phyloP scores from a whole-genome alignment of 352 stramenopile genomes.

The Plasmopara halstedii region DNA sequence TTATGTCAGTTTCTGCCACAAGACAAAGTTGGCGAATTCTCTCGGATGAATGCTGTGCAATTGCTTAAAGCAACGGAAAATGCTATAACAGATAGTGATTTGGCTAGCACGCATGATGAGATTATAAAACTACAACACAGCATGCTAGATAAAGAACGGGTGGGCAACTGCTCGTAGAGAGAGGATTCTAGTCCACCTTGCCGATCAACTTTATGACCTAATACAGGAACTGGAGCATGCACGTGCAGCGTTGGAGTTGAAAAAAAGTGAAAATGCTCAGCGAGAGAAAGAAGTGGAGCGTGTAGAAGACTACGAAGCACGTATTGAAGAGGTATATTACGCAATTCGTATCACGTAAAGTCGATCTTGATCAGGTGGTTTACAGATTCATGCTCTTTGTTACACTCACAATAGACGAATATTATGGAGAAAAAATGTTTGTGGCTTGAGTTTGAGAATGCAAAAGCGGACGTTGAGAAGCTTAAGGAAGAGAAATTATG shows the following conservation, averaged over 20 bases:
- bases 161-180: conserved; percentile 13
- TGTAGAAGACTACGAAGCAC: conserved; percentile 74
- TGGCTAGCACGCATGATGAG: conserved; percentile 63
- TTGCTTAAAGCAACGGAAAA: conserved; percentile 75
- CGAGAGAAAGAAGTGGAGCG: conserved; percentile 81
- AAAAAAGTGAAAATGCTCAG: conserved; percentile 76
- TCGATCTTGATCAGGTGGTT: too few relatives aligned
- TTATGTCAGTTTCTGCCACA: conserved; percentile 98
- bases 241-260: conserved; percentile 60
- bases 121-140: conserved; percentile 73
- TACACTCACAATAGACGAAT: conserved; percentile 45
- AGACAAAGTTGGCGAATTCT: conserved; percentile 91
- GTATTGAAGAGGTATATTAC: conserved; percentile 76
- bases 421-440: conserved; percentile 84
- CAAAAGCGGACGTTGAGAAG: conserved; percentile 56
- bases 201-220: neutral
- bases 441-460: conserved; percentile 80
- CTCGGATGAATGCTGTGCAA: conserved; percentile 73
- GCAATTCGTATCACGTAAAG: too few relatives aligned
- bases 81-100: conserved; percentile 63
- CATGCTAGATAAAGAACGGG: conserved; percentile 61
- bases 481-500: conserved; percentile 61
- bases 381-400: too few relatives aligned
- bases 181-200: neutral
- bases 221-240: conserved; percentile 55